These are phyloP conservation scores for Aegilops longissima DNA, from an alignment of 176 grass and related monocot genomes.

Conservation along the genomic window DNA sequence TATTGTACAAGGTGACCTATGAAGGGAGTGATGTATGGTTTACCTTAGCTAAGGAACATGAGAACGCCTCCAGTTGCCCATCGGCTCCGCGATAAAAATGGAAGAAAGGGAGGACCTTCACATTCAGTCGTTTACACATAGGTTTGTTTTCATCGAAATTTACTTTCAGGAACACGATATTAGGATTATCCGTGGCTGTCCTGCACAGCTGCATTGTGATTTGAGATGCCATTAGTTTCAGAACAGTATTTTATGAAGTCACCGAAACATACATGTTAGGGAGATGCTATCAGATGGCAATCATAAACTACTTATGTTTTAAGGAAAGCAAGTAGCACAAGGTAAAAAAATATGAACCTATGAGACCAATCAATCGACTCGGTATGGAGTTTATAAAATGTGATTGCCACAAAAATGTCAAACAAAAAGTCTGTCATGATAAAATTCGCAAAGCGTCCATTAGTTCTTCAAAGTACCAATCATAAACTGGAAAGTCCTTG, in stretches of 20 bases:
- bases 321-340: slow-evolving; percentile 5
- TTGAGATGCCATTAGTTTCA: slow-evolving; percentile 20
- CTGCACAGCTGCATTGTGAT: slow-evolving; percentile 72
- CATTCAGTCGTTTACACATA: slow-evolving; percentile 98
- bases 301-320: not conserved
- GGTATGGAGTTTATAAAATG: slow-evolving; percentile 1
- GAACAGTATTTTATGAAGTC: slow-evolving; percentile 10
- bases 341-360: not conserved
- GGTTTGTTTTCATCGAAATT: slow-evolving; percentile 99
- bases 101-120: slow-evolving; percentile 93
- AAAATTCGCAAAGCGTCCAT: not conserved
- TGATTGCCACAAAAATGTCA: not conserved
- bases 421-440: not conserved
- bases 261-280: not conserved
- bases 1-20: not conserved
- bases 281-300: not conserved
- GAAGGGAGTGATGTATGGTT: not conserved
- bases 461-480: not conserved
- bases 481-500: too few species aligned
- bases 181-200: slow-evolving; percentile 66
- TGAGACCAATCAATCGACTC: not conserved
- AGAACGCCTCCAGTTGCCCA: slow-evolving; percentile 86
- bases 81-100: slow-evolving; percentile 98
- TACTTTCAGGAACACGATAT: slow-evolving; percentile 81
- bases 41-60: slow-evolving; percentile 97